These are phyloP conservation scores for Stachybotrys elegans DNA, from an alignment of 2,329 filamentous ascomycete genomes.

Conservation along the genomic window DNA sequence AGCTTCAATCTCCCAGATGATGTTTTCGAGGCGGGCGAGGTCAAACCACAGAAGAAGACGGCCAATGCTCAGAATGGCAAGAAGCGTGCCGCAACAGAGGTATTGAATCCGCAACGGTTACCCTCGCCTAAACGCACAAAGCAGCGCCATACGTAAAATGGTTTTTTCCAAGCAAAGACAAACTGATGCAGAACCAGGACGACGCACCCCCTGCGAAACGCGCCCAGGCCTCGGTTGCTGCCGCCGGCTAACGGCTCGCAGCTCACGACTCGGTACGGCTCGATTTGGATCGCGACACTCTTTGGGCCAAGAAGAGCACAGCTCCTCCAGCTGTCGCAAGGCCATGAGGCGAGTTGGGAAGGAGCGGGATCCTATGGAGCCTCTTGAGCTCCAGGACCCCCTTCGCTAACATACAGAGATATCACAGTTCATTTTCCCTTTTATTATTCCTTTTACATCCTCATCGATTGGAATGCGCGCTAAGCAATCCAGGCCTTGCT, in stretches of 20 bases:
- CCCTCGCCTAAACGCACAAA: slow-evolving; percentile 8
- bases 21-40: slow-evolving; percentile 78
- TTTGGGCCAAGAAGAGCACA: too few species aligned
- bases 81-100: slow-evolving; percentile 46
- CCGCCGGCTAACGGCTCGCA: slow-evolving; percentile 25
- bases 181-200: slow-evolving; percentile 27
- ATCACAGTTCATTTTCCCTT: too few species aligned
- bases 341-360: too few species aligned
- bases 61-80: slow-evolving; percentile 33
- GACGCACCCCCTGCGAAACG: slow-evolving; percentile 34
- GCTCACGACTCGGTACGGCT: too few species aligned
- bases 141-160: slow-evolving; percentile 5
- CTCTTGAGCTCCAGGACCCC: too few species aligned
- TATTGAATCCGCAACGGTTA: slow-evolving; percentile 23
- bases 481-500: too few species aligned
- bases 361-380: too few species aligned
- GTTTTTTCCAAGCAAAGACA: slow-evolving; percentile 5
- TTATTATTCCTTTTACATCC: too few species aligned
- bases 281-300: too few species aligned
- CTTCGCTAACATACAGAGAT: too few species aligned
- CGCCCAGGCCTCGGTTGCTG: slow-evolving; percentile 35
- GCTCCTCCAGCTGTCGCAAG: too few species aligned
- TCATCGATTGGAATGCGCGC: too few species aligned
- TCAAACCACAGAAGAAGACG: slow-evolving; percentile 59
- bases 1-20: slow-evolving; percentile 88